A percentile compares a stretch with the other conserved stretches of the same genome.
These are phyloP conservation scores for Tricholoma sp. DNA, from an alignment of 768 basidiomycete species.

Conservation along the genomic window DNA sequence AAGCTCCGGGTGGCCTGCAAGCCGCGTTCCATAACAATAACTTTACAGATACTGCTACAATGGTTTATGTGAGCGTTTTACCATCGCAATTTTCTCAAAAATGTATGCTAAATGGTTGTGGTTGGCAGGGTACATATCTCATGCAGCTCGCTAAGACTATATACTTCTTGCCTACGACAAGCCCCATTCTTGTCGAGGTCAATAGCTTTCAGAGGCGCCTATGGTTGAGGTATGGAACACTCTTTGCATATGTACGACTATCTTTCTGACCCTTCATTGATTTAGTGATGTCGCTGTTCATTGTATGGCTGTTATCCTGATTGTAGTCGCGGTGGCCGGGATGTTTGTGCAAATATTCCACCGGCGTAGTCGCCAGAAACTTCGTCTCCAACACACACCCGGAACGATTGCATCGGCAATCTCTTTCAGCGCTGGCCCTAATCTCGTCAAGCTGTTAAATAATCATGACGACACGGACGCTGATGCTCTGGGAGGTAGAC, in stretches of 20 bases:
- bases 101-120: not conserved
- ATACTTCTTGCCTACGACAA: slow-evolving; percentile 38
- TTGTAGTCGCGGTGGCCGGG: slow-evolving; percentile 38
- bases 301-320: slow-evolving; percentile 34
- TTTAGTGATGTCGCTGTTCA: slow-evolving; percentile 38
- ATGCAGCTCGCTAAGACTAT: slow-evolving; percentile 44
- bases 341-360: slow-evolving; percentile 44
- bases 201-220: slow-evolving; percentile 41
- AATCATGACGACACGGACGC: slow-evolving; percentile 35
- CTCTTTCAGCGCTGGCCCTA: slow-evolving; percentile 46
- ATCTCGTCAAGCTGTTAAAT: slow-evolving; percentile 39
- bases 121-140: slow-evolving; percentile 38
- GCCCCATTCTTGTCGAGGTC: slow-evolving; percentile 34
- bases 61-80: slow-evolving; percentile 43
- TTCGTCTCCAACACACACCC: slow-evolving; percentile 41
- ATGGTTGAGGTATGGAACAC: slow-evolving; percentile 37
- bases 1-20: slow-evolving; percentile 31
- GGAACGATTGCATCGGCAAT: slow-evolving; percentile 58
- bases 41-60: slow-evolving; percentile 32
- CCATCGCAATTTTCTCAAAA: not conserved
- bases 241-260: not conserved
- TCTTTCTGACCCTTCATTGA: not conserved
- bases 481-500: slow-evolving; percentile 34
- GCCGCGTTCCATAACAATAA: slow-evolving; percentile 31
- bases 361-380: slow-evolving; percentile 33